Base-by-base conservation (phyloP, 257 asterid species). In the Leonotis leonurus region DNA sequence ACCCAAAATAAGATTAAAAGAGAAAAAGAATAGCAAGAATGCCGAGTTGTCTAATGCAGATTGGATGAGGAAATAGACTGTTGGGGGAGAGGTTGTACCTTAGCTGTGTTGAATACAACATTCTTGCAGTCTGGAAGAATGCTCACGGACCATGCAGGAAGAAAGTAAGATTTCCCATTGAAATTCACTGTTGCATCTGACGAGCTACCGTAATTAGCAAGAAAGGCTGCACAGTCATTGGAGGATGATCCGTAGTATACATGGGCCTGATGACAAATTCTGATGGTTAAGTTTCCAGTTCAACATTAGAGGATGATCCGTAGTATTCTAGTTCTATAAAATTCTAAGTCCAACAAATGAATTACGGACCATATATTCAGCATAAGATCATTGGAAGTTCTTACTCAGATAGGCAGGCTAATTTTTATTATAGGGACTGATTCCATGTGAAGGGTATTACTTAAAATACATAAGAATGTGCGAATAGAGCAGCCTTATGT, bases 121-220 rank as follows among this genome's bases (percentile, higher is more conserved):
- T 83, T 85, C 65, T 50, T 66, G 33, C 94, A 87, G 66, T 87
- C 94, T 0, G 95, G 95, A 77, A 87, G 95, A 67, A 87, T 85
- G 84, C 95, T 85, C 49, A 87, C 95, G 67, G 95, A 87, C 95
- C 95, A 87, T 49, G 95, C 94, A 71, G 90, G 90, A 70, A 87
- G 85, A 9, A 77, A 77, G 67, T 85, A 88, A 18, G 82, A 79
- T 32, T 71, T 74, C 25, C 96, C 94, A 32, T 77, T 83, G 75
- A 88, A 85, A 56, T 60, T 63, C 64, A 85, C 89, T 46, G 65
- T 80, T 66, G 85, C 89, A 73, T 81, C 85, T 2, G 73, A 71
- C 56, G 77, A 75, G 84, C 65, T 79, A 36, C 69, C 94, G 45
- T 73, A 83, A 65, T 88, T 88, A 14, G 96, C 90, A 56, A 88